Base-by-base conservation (phyloP, 495 filamentous ascomycete species). In the Coniosporium apollinis region DNA sequence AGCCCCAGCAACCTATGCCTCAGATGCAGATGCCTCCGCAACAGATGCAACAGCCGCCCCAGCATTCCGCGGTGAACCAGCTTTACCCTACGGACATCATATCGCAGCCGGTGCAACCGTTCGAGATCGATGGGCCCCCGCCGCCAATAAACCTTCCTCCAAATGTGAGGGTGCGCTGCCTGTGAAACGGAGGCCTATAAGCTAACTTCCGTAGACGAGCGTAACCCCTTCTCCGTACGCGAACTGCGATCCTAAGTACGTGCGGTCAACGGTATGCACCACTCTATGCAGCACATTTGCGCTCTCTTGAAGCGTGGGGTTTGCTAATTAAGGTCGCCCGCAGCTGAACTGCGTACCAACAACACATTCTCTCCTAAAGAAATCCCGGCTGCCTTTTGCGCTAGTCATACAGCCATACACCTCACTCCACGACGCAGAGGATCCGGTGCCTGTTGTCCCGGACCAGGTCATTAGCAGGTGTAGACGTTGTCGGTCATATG, bases 391-490 rank as follows among this genome's bases (percentile, higher is more conserved):
- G 30, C 89, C 89, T 0, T 94, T 94, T 48, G 86, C 91, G 30
- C 74, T 97, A 13, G 74, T 96, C 39, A 94, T 97, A 30, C 87
- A 96, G 57, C 89, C 89, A 3, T 97, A 94, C 48, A 81, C 71
- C 18, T 73, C 91, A 11, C 73, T 97, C 17, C 91, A 94, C 51
- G 89, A 97, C 53, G 64, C 74, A 5, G 89, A 94, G 49, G 91
- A 94, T 47, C 69, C 72, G 14, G 74, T 97, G 5, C 89, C 91
- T 5, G 72, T 97, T 30, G 82, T 94, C 19, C 78, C 87, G 29
- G 89, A 97, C 56, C 91, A 94, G 56, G 84, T 97, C 37, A 97
- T 97, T 50, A 87, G 86, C 24, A 74, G 89, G 49, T 97, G 89
- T 61, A 69, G 89, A 54, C 75, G 89, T 49, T 97, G 89, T 57